Conservation (phyloP, 805 yeast species). For the Priceomyces melissophilus region DNA sequence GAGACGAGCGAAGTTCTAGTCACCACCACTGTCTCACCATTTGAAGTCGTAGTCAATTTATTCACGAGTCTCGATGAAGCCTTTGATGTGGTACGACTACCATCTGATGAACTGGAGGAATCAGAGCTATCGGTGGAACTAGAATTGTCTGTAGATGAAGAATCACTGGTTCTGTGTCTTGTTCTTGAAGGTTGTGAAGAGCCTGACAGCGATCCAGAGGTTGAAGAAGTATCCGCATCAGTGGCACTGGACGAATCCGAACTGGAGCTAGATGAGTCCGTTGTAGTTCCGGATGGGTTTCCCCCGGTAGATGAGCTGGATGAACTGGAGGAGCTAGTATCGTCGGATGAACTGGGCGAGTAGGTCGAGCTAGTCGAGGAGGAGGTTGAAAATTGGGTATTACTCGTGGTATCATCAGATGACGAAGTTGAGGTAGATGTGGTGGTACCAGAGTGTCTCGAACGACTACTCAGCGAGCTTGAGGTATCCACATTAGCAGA, state of each 20-base stretch:
- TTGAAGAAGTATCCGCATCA: too few relatives aligned
- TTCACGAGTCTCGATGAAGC: not conserved
- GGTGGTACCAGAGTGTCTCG: too few relatives aligned
- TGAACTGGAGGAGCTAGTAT: not conserved
- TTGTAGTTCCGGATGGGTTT: not conserved
- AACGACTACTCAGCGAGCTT: too few relatives aligned
- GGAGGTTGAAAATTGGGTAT: not conserved
- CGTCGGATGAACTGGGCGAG: not conserved
- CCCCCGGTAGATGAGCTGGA: not conserved
- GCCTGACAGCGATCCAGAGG: too few relatives aligned
- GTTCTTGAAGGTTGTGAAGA: too few relatives aligned
- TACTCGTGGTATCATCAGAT: too few relatives aligned
- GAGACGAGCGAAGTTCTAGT: conserved; percentile 36
- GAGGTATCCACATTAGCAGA: not conserved
- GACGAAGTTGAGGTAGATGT: not conserved
- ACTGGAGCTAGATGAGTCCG: conserved; percentile 1
- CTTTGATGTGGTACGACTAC: not conserved
- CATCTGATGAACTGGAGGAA: not conserved
- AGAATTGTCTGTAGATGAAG: conserved; percentile 3
- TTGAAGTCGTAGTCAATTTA: conserved; percentile 6
- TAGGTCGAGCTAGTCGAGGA: not conserved
- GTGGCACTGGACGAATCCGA: conserved; percentile 1
- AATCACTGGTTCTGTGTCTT: too few relatives aligned
- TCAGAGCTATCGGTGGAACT: conserved; percentile 15
- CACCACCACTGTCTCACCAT: conserved; percentile 37